Evolutionary conservation across 192 early-diverging fungal genomes (phyloP), one percentile per base, ranked within the genome.

Genomic region (Linnemannia zychae): DNA sequence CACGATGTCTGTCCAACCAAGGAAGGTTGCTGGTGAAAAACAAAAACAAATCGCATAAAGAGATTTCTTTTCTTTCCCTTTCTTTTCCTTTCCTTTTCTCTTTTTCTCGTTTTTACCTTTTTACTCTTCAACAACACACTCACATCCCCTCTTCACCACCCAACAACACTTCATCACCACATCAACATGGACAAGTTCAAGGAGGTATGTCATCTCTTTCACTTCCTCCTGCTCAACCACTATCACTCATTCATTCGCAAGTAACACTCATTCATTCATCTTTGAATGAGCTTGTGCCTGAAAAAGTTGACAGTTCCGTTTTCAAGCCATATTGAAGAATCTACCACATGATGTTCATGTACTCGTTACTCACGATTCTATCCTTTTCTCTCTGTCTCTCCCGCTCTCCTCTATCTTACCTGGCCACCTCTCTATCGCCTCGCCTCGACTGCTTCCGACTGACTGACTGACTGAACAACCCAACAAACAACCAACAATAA

Each of bases 151-250:
- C 24, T 24, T n/a, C 37, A 50, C 34, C 76, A 44, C 65, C 31
- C 67, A 52, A 40, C 67, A 67, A 75, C 20, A 15, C 69, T 38
- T 46, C 36, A 71, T 71, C 44, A 17, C 69, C 40, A 28, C 72
- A 67, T 44, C 57, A 73, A 9, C 78, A 84, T 84, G 81, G 81
- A 84, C 81, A 84, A 84, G 70, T 84, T 84, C 76, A 84, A 84
- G 81, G 81, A 84, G 81, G 81, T 84, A 84, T 15, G 44, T 72
- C 73, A 40, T 37, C 24, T 28, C 40, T 76, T 13, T 34, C 36
- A 13, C 31, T 15, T 68, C 22, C 50, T 46, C 48, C 20, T 28
- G 9, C 4, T 48, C 28, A 12, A 2, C 28, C n/a, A 12, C 46
- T 44, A 48, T 57, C n/a, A 57, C n/a, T 24, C 53, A n/a, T n/a